Percentiles rank a stretch among this genome's conserved stretches.
Evolutionary conservation across 1,284 basidiomycete species (phyloP).

Genomic region (Phellinidium pouzarii): DNA sequence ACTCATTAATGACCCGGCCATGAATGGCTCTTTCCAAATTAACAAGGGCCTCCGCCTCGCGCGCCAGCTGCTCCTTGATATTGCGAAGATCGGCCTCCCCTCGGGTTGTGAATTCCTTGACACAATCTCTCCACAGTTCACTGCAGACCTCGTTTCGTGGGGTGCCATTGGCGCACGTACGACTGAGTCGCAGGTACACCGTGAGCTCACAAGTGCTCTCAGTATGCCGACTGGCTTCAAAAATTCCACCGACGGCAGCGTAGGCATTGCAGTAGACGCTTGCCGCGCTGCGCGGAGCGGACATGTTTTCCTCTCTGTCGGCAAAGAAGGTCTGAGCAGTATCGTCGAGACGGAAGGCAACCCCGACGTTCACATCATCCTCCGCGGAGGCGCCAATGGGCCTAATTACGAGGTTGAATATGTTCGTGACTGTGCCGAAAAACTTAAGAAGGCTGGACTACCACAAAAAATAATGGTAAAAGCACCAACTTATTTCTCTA

Average conservation of each 20-base stretch:
- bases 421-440: conserved; percentile 71
- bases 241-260: conserved; percentile 69
- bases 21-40: conserved; percentile 86
- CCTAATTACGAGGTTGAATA: conserved; percentile 80
- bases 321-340: conserved; percentile 86
- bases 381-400: conserved; percentile 80
- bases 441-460: conserved; percentile 77
- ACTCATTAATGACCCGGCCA: conserved; percentile 90
- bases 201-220: conserved; percentile 77
- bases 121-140: conserved; percentile 89
- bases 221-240: conserved; percentile 88
- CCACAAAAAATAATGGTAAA: conserved; percentile 79
- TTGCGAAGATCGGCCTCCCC: conserved; percentile 81
- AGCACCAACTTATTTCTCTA: conserved; percentile 20
- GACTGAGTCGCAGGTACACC: conserved; percentile 95
- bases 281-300: conserved; percentile 81
- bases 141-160: conserved; percentile 94
- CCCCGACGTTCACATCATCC: conserved; percentile 86
- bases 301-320: conserved; percentile 90
- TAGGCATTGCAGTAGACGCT: conserved; percentile 85
- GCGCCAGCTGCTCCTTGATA: conserved; percentile 80
- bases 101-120: conserved; percentile 88
- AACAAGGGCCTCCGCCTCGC: conserved; percentile 95
- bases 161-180: conserved; percentile 96
- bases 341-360: conserved; percentile 91